Base-by-base conservation (phyloP, 2,329 filamentous ascomycete genomes). In the Aspergillus sp. region DNA sequence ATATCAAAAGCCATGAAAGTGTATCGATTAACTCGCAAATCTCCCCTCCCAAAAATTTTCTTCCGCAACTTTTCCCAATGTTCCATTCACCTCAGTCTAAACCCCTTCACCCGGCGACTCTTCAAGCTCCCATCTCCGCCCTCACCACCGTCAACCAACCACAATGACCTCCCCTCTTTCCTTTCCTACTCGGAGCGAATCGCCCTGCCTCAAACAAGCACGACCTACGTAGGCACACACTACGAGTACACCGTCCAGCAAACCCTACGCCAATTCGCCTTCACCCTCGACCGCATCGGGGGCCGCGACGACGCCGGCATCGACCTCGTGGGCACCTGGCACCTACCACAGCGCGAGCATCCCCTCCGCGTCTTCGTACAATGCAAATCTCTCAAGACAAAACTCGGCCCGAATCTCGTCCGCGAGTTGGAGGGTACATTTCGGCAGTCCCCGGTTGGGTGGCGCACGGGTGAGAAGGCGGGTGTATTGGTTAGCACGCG, bases 401-500 rank as follows among this genome's bases (percentile, higher is more conserved):
- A 72, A 44, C 55, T 72, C 2, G 62, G 65, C 0, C 72, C 72
- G 8, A 70, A 69, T 35, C 44, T 71, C 13, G 65, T 75, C 11
- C 64, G 72, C 12, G 72, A 74, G 46, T 53, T 75, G 5, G 71
- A 74, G 40, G 91, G 91, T 4, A 81, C 88, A 0, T 86, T 93
- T 58, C 75, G 76, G 1, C 83, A 82, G 9, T 86, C 87, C 6
- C 90, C 89, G 1, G 69, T 76, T 0, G 85, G 83, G 0, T 95
- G 87, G 86, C 74, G 81, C 42, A 79, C 77, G 0, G 62, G 72
- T 1, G 75, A 77, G 10, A 81, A 86, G 5, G 62, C 95, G 30
- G 90, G 82, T 0, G 58, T 95, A 11, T 66, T 96, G 42, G 84
- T 86, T 26, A 78, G 81, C 4, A 81, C 83, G 50, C 74, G 77